Evolutionary conservation across 768 basidiomycete genomes (phyloP).

Genomic region (Neoboletus subvelutipes): DNA sequence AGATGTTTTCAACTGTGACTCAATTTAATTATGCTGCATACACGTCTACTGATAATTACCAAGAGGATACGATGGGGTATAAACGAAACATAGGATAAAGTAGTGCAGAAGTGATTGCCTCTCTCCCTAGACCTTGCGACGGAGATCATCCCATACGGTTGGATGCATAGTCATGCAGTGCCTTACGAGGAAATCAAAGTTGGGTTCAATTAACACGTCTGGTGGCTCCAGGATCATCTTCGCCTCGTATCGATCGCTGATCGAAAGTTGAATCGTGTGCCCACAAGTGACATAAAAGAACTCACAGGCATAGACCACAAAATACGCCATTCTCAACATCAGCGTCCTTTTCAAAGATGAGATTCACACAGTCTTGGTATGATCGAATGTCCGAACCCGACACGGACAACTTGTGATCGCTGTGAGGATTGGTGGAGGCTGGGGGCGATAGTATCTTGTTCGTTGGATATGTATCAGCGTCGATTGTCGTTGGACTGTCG

Average conservation of each 20-base stretch:
- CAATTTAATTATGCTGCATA: slow-evolving; percentile 6
- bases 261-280: neutral
- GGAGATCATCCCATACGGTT: slow-evolving; percentile 47
- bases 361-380: slow-evolving; percentile 41
- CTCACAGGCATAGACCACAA: slow-evolving; percentile 57
- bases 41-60: slow-evolving; percentile 15
- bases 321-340: slow-evolving; percentile 30
- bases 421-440: neutral
- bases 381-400: slow-evolving; percentile 33
- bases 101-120: neutral
- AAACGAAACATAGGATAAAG: slow-evolving; percentile 12
- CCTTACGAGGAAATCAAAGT: slow-evolving; percentile 42
- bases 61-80: slow-evolving; percentile 12
- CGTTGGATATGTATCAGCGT: neutral
- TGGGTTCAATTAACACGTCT: slow-evolving; percentile 27
- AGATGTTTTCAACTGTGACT: neutral
- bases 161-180: slow-evolving; percentile 53
- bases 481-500: neutral
- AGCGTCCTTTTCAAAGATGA: slow-evolving; percentile 35
- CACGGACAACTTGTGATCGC: neutral
- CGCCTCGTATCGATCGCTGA: slow-evolving; percentile 28
- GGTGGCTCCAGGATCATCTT: slow-evolving; percentile 30
- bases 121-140: slow-evolving; percentile 14
- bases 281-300: slow-evolving; percentile 6
- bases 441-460: neutral